These are phyloP conservation scores for Lepidium didymum DNA, from an alignment of 345 rosid species.

Conservation along the genomic window DNA sequence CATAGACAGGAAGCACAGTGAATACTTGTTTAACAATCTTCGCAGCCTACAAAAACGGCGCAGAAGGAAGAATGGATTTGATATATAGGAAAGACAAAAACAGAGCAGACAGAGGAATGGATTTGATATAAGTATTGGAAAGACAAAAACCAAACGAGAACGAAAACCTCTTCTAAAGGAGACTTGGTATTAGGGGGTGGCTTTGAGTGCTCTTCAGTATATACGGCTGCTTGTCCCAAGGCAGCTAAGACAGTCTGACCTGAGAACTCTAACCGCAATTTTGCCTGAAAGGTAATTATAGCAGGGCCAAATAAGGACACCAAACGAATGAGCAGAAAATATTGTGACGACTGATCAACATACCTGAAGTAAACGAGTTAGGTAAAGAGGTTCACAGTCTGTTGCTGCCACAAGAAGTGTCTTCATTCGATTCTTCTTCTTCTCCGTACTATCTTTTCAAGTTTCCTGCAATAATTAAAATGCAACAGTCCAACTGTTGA, in stretches of 20 bases:
- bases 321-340: not conserved
- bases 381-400: slow-evolving; percentile 90
- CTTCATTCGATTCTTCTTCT: slow-evolving; percentile 87
- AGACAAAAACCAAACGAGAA: slow-evolving; percentile 11
- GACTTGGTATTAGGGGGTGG: slow-evolving; percentile 57
- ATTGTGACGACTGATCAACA: slow-evolving; percentile 40
- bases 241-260: slow-evolving; percentile 90
- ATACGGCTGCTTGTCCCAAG: slow-evolving; percentile 84
- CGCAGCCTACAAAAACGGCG: slow-evolving; percentile 52
- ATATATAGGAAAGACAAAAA: not conserved
- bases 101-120: not conserved
- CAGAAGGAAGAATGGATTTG: not conserved
- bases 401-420: slow-evolving; percentile 92
- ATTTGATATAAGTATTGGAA: not conserved
- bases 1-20: slow-evolving; percentile 90
- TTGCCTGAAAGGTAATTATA: slow-evolving; percentile 41
- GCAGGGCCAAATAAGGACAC: not conserved
- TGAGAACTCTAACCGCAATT: slow-evolving; percentile 73
- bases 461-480: slow-evolving; percentile 49
- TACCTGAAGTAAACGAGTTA: slow-evolving; percentile 97
- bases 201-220: slow-evolving; percentile 60
- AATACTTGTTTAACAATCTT: slow-evolving; percentile 84
- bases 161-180: slow-evolving; percentile 77
- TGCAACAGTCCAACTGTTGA: not conserved
- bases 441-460: slow-evolving; percentile 94